These are phyloP conservation scores for Dictyostelium discoideum DNA, from an alignment of 78 protist genomes.

Conservation along the genomic window DNA sequence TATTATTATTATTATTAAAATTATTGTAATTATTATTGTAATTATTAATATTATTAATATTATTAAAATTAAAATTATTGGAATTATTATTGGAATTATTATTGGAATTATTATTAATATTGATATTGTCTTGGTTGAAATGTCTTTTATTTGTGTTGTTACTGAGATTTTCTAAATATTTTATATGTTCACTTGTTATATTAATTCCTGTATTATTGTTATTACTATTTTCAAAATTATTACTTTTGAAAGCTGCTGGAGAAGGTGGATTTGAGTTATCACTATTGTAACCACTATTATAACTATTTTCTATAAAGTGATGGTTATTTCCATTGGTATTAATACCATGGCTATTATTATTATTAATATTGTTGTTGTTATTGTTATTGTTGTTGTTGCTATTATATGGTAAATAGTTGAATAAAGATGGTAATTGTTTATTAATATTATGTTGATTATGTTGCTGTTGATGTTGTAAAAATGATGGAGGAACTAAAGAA, in stretches of 20 bases:
- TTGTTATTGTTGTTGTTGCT: background rate
- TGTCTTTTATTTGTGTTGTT: background rate
- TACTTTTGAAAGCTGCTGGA: background rate
- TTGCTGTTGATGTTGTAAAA: background rate
- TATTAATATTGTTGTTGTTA: background rate
- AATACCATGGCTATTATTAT: background rate
- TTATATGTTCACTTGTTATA: background rate
- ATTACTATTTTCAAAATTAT: background rate
- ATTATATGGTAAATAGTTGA: background rate
- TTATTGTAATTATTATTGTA: background rate
- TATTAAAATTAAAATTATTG: background rate
- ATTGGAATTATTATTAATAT: background rate
- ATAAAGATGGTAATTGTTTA: background rate
- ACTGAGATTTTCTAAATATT: background rate
- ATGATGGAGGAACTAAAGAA: background rate
- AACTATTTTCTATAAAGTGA: background rate
- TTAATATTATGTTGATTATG: background rate
- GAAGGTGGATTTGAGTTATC: slow-evolving; percentile 1
- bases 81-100: background rate
- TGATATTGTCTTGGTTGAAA: background rate
- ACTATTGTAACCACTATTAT: background rate
- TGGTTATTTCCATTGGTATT: background rate
- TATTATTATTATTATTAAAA: background rate
- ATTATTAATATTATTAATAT: background rate
- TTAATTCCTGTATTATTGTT: background rate